These are phyloP conservation scores for Paramecium tetraurelia DNA, from an alignment of 73 alveolate genomes.

Conservation along the genomic window DNA sequence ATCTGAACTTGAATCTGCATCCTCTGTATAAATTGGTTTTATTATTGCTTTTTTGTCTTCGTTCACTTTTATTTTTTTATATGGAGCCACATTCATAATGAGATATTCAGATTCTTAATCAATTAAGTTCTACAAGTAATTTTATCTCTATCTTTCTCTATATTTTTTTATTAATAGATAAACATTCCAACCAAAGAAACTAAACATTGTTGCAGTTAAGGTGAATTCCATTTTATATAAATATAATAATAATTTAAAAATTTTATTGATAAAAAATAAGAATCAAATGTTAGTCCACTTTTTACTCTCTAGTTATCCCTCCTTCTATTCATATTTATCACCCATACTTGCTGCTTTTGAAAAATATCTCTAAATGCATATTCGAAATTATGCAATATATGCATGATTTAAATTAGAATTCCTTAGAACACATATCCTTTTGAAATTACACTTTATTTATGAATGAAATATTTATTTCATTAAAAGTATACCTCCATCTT, in stretches of 20 bases:
- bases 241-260: background rate
- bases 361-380: background rate
- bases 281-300: background rate
- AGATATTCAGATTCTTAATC: background rate
- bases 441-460: background rate
- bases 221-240: background rate
- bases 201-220: background rate
- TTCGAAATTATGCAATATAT: background rate
- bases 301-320: background rate
- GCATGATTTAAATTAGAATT: background rate
- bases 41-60: background rate
- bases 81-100: background rate
- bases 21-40: background rate
- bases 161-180: background rate
- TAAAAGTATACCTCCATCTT: background rate
- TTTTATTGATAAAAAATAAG: background rate
- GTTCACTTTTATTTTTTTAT: background rate
- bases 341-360: background rate
- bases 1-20: background rate
- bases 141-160: background rate
- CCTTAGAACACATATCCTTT: background rate
- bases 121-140: background rate
- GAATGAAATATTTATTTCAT: background rate
- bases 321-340: background rate
- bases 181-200: slow-evolving; percentile 2